A percentile compares a stretch with the other conserved stretches of the same genome.
These are phyloP conservation scores for Sclerospora graminicola DNA, from an alignment of 352 stramenopile genomes.

Conservation along the genomic window DNA sequence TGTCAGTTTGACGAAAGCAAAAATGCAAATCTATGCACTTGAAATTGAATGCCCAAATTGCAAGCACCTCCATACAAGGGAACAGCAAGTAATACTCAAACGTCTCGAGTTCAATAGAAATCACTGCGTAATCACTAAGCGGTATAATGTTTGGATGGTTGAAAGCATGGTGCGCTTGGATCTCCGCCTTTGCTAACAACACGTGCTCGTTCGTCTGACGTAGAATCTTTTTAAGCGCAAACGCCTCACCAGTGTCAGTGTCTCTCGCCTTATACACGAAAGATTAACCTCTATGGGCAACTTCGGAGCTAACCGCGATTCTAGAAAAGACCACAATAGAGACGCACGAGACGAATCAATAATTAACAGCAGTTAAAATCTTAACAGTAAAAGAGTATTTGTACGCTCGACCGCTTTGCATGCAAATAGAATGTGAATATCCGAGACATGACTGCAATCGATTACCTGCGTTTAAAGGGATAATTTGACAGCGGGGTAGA, in stretches of 20 bases:
- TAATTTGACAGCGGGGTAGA: conserved; percentile 48
- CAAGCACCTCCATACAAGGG: conserved; percentile 64
- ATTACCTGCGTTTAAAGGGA: conserved; percentile 48
- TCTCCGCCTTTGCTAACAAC: conserved; percentile 70
- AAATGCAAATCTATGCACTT: not conserved
- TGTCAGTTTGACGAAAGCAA: no score
- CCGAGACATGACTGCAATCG: conserved; percentile 62
- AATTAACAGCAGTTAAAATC: no score
- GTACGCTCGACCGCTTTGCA: conserved; percentile 74
- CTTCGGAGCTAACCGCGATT: conserved; percentile 43
- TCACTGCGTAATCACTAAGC: conserved; percentile 61
- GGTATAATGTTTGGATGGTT: conserved; percentile 79
- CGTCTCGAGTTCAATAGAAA: conserved; percentile 27
- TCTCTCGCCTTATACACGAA: conserved; percentile 78
- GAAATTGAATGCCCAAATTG: not conserved
- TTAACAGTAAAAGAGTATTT: no score
- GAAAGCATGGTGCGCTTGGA: conserved; percentile 66
- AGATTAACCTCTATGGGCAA: conserved; percentile 83
- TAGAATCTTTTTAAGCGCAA: conserved; percentile 86
- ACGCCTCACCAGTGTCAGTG: conserved; percentile 55
- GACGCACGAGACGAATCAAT: no score
- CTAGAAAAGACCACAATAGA: conserved; percentile 18
- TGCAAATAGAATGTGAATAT: conserved; percentile 46
- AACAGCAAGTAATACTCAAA: conserved; percentile 83
- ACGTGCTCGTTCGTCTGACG: conserved; percentile 80